phyloP scores from a whole-genome alignment of 768 basidiomycete species.

The Phallus indusiatus region DNA sequence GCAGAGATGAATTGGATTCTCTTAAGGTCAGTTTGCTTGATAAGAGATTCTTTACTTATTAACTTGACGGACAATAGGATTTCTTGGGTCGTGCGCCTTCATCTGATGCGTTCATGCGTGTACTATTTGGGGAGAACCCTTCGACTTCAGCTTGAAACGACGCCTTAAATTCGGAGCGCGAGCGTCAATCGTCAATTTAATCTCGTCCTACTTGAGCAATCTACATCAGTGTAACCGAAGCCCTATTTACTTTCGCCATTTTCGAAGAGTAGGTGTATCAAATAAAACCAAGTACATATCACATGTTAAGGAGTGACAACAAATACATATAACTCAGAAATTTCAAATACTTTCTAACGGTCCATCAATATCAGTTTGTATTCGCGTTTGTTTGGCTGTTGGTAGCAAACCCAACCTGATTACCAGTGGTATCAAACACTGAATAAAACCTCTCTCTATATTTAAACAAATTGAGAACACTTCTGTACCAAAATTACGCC shows the following conservation, averaged over 20 bases:
- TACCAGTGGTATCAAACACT: conserved; percentile 14
- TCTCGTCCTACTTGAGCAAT: too few species aligned
- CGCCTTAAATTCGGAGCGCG: background rate
- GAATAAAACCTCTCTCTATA: conserved; percentile 14
- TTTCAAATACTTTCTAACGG: background rate
- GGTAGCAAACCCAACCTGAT: conserved; percentile 12
- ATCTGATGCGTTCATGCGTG: conserved; percentile 63
- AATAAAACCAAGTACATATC: too few species aligned
- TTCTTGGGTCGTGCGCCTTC: conserved; percentile 73
- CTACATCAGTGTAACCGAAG: too few species aligned
- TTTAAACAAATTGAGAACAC: conserved; percentile 5
- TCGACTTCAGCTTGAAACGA: background rate
- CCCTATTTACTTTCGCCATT: too few species aligned
- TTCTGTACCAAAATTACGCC: background rate
- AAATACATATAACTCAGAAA: too few species aligned
- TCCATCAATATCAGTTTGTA: background rate
- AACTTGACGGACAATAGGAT: conserved; percentile 32
- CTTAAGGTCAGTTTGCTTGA: conserved; percentile 42
- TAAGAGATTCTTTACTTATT: background rate
- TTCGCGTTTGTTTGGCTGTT: conserved; percentile 11
- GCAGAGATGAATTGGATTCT: conserved; percentile 72
- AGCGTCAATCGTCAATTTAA: too few species aligned
- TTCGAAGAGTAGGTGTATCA: too few species aligned
- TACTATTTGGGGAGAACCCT: conserved; percentile 39
- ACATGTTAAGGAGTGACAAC: too few species aligned